Evolutionary conservation across 495 filamentous ascomycete genomes (phyloP), one percentile per base, ranked within the genome.

Genomic region (Elaphomyces granulatus): DNA sequence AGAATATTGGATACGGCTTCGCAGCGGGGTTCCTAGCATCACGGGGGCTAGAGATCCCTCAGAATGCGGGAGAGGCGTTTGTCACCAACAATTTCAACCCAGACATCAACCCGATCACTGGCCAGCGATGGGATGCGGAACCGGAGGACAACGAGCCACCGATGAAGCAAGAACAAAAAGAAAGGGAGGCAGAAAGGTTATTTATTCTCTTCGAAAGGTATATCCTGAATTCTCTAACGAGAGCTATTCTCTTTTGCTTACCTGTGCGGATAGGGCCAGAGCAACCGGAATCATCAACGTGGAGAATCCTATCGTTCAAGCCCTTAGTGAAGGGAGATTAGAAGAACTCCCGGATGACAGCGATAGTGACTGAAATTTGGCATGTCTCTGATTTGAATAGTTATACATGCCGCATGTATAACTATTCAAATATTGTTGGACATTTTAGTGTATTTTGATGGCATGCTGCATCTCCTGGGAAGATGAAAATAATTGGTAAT

Each of bases 191-290:
- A 0, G 90, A 98, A 56, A 78, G 73, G 48, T 61, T 98, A 0
- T 94, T 96, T 61, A 85, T 96, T 10, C 66, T 98, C 12, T 98
- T 98, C 59, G 87, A 98, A 60, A 76, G 87, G 83, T 84, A 63
- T 46, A 59, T 50, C 2, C 39, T 1, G 19, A 17, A 15, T 14
- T 6, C 9, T 32, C 14, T 18, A 9, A 6, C 23, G 6, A 28
- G 6, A 28, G 12, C 12, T 40, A 10, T 14, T 32, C 33, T 8
- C 26, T 14, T 7, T 32, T 21, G 17, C 26, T 17, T 8, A 32
- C 19, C 32, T 36, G 17, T 18, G 20, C 4, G 35, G n/a, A 26
- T 21, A 93, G 86, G 53, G 57, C 94, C 32, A 86, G 74, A 59
- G 75, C 75, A 46, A 94, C 80, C 34, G 90, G 90, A 12, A 66